These are phyloP conservation scores for Neofusicoccum umdonicola DNA, from an alignment of 2,329 filamentous ascomycete genomes.

Conservation along the genomic window DNA sequence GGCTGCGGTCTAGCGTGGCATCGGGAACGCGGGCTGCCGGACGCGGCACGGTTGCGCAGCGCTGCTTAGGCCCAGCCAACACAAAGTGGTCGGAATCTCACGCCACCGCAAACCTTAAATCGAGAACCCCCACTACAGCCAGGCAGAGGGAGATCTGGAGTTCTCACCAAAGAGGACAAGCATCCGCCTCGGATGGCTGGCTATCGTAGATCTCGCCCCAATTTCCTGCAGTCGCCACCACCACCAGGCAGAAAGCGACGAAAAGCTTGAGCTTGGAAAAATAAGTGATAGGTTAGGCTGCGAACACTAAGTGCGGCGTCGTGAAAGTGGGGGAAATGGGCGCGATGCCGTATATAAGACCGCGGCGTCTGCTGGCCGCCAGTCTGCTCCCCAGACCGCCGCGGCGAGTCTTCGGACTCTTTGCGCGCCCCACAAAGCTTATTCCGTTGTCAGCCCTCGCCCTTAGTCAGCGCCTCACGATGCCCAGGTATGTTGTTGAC, in stretches of 20 bases:
- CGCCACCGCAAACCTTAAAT: not conserved
- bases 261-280: slow-evolving; percentile 2
- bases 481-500: not conserved
- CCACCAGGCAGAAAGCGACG: not conserved
- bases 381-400: not conserved
- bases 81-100: not conserved
- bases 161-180: not conserved
- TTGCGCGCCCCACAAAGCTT: not conserved
- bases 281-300: not conserved
- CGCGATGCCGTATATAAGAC: not conserved
- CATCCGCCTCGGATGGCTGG: not conserved
- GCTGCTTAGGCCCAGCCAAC: not conserved
- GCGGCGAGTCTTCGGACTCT: not conserved
- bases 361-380: not conserved
- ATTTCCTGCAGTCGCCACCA: not conserved
- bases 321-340: not conserved
- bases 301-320: not conserved
- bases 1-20: not conserved
- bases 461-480: not conserved
- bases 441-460: not conserved
- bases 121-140: not conserved
- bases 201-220: not conserved
- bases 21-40: not conserved
- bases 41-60: not conserved
- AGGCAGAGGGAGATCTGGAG: not conserved